Evolutionary conservation across 495 filamentous ascomycete species (phyloP).

Genomic region (Staphylotrichum tortipilum): DNA sequence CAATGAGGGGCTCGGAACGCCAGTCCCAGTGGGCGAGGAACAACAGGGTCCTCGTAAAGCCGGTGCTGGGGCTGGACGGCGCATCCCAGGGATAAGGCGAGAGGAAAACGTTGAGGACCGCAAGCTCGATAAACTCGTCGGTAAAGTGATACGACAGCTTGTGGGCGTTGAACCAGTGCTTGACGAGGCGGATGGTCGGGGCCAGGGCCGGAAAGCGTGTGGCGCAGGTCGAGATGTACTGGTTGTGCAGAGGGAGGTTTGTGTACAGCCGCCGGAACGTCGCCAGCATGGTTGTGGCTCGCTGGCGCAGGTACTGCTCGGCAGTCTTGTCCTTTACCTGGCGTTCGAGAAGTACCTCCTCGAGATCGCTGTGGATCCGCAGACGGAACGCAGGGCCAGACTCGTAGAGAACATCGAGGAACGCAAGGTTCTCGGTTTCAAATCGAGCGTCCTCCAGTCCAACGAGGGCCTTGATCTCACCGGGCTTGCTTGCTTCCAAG

Average conservation of each 20-base stretch:
- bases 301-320: constrained; percentile 53
- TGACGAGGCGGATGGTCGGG: constrained; percentile 76
- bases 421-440: constrained; percentile 66
- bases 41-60: constrained; percentile 69
- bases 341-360: constrained; percentile 70
- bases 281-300: constrained; percentile 57
- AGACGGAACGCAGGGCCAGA: constrained; percentile 59
- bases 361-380: constrained; percentile 73
- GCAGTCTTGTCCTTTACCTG: constrained; percentile 62
- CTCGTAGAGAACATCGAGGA: constrained; percentile 69
- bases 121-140: constrained; percentile 75
- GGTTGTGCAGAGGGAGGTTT: constrained; percentile 67
- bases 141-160: constrained; percentile 66
- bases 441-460: constrained; percentile 70
- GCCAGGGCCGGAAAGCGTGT: constrained; percentile 76
- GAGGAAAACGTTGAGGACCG: constrained; percentile 67
- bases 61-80: constrained; percentile 70
- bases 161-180: constrained; percentile 82
- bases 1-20: constrained; percentile 68
- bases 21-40: constrained; percentile 86
- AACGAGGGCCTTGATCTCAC: constrained; percentile 49
- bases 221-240: constrained; percentile 66
- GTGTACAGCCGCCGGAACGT: constrained; percentile 62
- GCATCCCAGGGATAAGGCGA: constrained; percentile 71
- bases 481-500: constrained; percentile 45